Evolutionary conservation across 805 yeast species (phyloP), one percentile per base, ranked within the genome.

Genomic region (Candida chauliodis): DNA sequence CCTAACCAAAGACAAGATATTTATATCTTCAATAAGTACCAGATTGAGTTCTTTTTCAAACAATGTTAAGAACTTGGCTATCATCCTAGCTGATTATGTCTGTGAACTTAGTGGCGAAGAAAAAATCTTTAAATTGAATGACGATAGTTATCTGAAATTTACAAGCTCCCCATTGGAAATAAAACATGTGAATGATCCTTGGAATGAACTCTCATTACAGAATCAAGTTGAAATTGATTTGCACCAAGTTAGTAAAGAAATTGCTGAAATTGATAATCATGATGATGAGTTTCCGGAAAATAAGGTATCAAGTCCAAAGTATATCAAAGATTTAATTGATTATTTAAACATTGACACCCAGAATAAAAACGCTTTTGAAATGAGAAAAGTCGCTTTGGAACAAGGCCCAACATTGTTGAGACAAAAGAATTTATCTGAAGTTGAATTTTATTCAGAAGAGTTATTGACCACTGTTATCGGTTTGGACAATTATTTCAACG

Each of bases 241-340:
- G 11, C 4, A 5, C 3, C n/a, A 19, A 14, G 7, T 30, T 16
- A 14, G 17, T 5, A 6, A 21, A 18, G 25, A 26, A 14, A 18
- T 31, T 2, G 11, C 27, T 8, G 28, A 36, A 21, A 5, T 23
- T 5, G 6, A 10, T 16, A 15, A 15, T 8, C 3, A 5, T 11
- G 39, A 40, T n/a, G 41, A 35, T 2, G 51, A 48, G 17, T 43
- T 37, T 10, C 59, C 52, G 13, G 41, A 44, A 27, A 76, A 70
- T 24, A 60, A 54, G 4, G 63, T 76, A 0, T 52, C 69, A 0
- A 56, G 63, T 2, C 89, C 88, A 0, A 69, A 86, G 2, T 91
- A 87, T 49, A 59, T 91, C 27, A 81, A 84, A 46, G 95, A 88
- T 44, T 61, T 90, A 15, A 50, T 87, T 4, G 58, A 63, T 10